Percentiles rank a stretch among this genome's conserved stretches.
Conservation (phyloP, 1,284 basidiomycete species). For the Malassezia psittaci region DNA sequence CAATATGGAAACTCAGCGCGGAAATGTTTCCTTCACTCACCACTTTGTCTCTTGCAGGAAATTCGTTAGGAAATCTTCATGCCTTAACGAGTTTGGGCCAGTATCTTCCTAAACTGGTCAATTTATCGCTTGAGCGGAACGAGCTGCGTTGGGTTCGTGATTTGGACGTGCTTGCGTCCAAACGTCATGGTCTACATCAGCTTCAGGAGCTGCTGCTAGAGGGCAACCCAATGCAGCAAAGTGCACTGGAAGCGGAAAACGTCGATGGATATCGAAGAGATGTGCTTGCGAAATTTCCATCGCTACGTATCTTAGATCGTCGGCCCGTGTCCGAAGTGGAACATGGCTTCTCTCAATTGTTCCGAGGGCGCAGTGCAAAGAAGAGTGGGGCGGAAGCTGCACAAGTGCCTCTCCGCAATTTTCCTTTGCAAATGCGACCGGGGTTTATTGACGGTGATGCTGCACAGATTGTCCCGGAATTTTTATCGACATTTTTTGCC, state of each 20-base stretch:
- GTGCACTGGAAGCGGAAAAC: slow-evolving; percentile 59
- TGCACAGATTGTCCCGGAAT: slow-evolving; percentile 58
- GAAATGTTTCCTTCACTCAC: slow-evolving; percentile 53
- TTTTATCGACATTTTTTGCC: slow-evolving; percentile 65
- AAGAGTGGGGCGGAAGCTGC: slow-evolving; percentile 31
- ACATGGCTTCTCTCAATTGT: slow-evolving; percentile 63
- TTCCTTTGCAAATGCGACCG: slow-evolving; percentile 62
- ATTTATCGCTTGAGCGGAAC: slow-evolving; percentile 62
- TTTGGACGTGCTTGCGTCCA: slow-evolving; percentile 25
- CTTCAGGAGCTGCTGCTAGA: slow-evolving; percentile 61
- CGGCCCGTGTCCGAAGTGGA: slow-evolving; percentile 56
- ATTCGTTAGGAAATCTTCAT: slow-evolving; percentile 36
- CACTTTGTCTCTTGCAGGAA: slow-evolving; percentile 33
- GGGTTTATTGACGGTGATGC: slow-evolving; percentile 65
- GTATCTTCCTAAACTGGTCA: slow-evolving; percentile 54
- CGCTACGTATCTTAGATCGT: slow-evolving; percentile 53
- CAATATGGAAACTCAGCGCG: slow-evolving; percentile 76
- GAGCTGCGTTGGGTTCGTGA: slow-evolving; percentile 46
- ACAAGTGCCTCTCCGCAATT: slow-evolving; percentile 49
- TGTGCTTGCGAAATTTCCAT: slow-evolving; percentile 28
- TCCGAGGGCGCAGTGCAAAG: slow-evolving; percentile 42
- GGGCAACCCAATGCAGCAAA: slow-evolving; percentile 67
- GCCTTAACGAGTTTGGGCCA: slow-evolving; percentile 20
- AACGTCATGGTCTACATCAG: slow-evolving; percentile 19
- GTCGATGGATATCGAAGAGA: slow-evolving; percentile 51